A percentile compares a stretch with the other conserved stretches of the same genome.
phyloP scores from a whole-genome alignment of 805 yeast genomes.

The Candida ovalis region DNA sequence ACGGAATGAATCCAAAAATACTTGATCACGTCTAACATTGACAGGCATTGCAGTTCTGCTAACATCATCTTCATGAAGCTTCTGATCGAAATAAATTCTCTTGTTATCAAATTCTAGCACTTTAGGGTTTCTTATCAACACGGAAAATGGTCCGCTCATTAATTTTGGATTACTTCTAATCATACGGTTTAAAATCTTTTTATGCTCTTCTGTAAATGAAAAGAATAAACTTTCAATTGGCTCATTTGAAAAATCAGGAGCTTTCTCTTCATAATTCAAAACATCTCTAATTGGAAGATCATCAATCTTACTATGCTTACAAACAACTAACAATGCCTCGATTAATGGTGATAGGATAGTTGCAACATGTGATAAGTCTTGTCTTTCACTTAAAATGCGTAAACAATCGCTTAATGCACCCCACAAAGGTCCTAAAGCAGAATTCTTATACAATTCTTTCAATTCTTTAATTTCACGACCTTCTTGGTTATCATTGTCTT shows the following conservation, averaged over 20 bases:
- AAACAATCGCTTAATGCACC: conserved; percentile 74
- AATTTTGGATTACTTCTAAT: conserved; percentile 85
- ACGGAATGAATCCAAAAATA: conserved; percentile 86
- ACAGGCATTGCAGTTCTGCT: conserved; percentile 51
- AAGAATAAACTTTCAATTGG: conserved; percentile 78
- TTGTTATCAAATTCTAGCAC: conserved; percentile 94
- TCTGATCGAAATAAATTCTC: conserved; percentile 75
- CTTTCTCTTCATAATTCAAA: conserved; percentile 57
- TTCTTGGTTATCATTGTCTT: conserved; percentile 27
- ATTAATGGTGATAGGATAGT: conserved; percentile 81
- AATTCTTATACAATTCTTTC: conserved; percentile 56
- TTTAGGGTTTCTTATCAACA: conserved; percentile 81
- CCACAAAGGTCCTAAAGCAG: conserved; percentile 81
- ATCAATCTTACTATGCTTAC: conserved; percentile 73
- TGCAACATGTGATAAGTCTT: conserved; percentile 59
- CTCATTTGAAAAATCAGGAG: conserved; percentile 65
- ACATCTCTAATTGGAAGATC: conserved; percentile 53
- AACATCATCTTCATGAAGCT: conserved; percentile 49
- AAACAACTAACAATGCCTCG: conserved; percentile 94
- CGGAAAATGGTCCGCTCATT: conserved; percentile 93
- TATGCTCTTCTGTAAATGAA: conserved; percentile 84
- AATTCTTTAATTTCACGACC: conserved; percentile 43
- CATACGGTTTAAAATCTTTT: conserved; percentile 85
- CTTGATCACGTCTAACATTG: conserved; percentile 80
- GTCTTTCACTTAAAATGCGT: conserved; percentile 55